These are phyloP conservation scores for Penicillium janthinellum DNA, from an alignment of 2,329 filamentous ascomycete genomes.

Conservation along the genomic window DNA sequence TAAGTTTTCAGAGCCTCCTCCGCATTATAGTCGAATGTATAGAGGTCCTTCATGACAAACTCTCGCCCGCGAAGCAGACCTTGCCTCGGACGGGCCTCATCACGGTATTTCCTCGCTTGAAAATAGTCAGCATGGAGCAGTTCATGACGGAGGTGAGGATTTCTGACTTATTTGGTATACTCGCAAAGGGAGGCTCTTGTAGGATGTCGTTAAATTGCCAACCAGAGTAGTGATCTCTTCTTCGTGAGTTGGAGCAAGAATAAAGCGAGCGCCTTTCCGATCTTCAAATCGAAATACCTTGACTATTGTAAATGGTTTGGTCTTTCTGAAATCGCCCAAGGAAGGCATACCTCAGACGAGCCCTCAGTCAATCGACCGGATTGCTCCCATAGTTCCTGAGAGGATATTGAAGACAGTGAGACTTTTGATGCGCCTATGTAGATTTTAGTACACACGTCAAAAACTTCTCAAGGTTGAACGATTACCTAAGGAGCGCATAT, in stretches of 20 bases:
- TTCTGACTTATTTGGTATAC: slow-evolving; percentile 82
- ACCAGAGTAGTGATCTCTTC: slow-evolving; percentile 91
- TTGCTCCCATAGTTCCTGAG: slow-evolving; percentile 78
- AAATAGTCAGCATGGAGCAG: not conserved
- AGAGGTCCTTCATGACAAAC: slow-evolving; percentile 97
- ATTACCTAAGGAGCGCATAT: slow-evolving; percentile 76
- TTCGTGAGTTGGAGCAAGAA: slow-evolving; percentile 91
- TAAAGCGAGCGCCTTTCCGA: slow-evolving; percentile 70
- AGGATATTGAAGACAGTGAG: slow-evolving; percentile 54
- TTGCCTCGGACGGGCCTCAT: slow-evolving; percentile 85
- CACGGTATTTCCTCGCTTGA: slow-evolving; percentile 84
- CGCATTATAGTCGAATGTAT: slow-evolving; percentile 79
- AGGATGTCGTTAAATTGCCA: slow-evolving; percentile 71
- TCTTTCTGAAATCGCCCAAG: not conserved
- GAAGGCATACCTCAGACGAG: slow-evolving; percentile 67
- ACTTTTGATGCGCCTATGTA: slow-evolving; percentile 25
- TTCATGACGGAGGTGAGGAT: not conserved
- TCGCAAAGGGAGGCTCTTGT: slow-evolving; percentile 81
- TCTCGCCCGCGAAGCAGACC: slow-evolving; percentile 86
- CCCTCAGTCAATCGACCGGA: slow-evolving; percentile 78
- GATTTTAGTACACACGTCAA: slow-evolving; percentile 1
- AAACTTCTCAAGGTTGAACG: slow-evolving; percentile 7
- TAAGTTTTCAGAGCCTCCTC: slow-evolving; percentile 80
- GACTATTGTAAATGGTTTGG: not conserved
- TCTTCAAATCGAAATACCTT: slow-evolving; percentile 77